These are phyloP conservation scores for Coniochaeta hoffmannii DNA, from an alignment of 2,329 filamentous ascomycete genomes.

Conservation along the genomic window DNA sequence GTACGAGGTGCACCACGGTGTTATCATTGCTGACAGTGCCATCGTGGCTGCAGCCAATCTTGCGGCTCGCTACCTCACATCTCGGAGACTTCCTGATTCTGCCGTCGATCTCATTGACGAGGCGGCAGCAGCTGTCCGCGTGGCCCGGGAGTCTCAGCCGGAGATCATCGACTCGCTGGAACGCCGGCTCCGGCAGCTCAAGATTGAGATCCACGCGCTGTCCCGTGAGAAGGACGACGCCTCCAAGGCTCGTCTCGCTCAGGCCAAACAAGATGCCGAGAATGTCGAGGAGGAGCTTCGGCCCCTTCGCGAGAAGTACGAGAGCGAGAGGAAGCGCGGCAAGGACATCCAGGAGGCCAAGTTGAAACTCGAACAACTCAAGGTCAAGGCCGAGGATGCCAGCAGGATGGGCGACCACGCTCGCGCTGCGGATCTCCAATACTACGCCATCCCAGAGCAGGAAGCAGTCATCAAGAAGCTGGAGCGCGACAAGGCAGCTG, in stretches of 20 bases:
- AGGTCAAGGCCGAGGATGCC: constrained; percentile 90
- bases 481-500: constrained; percentile 70
- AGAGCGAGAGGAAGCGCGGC: constrained; percentile 83
- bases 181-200: constrained; percentile 78
- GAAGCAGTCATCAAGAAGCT: constrained; percentile 71
- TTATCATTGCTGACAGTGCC: constrained; percentile 90
- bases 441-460: constrained; percentile 95
- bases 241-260: constrained; percentile 72
- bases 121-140: constrained; percentile 90
- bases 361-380: constrained; percentile 85
- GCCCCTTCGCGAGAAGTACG: constrained; percentile 90
- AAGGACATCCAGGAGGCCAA: constrained; percentile 92
- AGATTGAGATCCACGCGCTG: constrained; percentile 95
- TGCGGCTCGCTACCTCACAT: constrained; percentile 87
- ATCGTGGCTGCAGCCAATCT: constrained; percentile 88
- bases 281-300: constrained; percentile 91
- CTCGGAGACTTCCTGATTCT: constrained; percentile 85
- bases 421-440: constrained; percentile 88
- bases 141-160: constrained; percentile 91
- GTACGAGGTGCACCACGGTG: constrained; percentile 97
- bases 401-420: constrained; percentile 77
- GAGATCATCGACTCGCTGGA: constrained; percentile 94
- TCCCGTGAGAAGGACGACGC: constrained; percentile 92
- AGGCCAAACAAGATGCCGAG: constrained; percentile 82
- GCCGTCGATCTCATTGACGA: constrained; percentile 96